Evolutionary conservation across 768 basidiomycete species (phyloP), one percentile per base, ranked within the genome.

Genomic region (Psilocybe cubensis): DNA sequence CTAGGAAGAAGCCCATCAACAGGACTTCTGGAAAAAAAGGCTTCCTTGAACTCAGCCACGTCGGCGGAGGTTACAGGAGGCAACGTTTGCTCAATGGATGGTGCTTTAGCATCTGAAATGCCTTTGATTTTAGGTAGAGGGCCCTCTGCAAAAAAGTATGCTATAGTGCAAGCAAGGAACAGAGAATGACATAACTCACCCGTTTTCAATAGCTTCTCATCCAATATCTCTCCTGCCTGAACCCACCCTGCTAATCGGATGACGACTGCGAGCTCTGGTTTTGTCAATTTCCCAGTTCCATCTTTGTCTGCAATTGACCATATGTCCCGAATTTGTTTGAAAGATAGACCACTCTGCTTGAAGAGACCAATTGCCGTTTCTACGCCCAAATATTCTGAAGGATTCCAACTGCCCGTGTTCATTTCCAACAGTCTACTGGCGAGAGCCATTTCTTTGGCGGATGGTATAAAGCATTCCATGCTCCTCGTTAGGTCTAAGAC

Each of bases 241-340:
- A 55, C 58, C 58, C 58, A 59, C 23, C 58, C 58, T 43, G 50
- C 52, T 4, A 59, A 42, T 14, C 58, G 58, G 20, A 59, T 55
- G n/a, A 54, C 53, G 14, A 59, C 54, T 4, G 48, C 41, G 9
- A 59, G 52, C 31, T 59, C 58, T 29, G 50, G 31, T n/a, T 42
- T 54, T 10, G 47, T 38, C 5, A 59, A 35, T 24, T 35, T 50
- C 23, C 58, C 58, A 11, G 25, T 50, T 1, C 53, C 58, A n/a
- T 54, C 42, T 24, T 31, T 50, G 20, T 59, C 58, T 17, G 58
- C 58, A 24, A 59, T 55, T 5, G 47, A 50, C 58, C 58, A 59
- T 54, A 59, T 59, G 1, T 59, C 58, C 8, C 58, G 53, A 17
- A 59, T 8, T 44, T 59, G 58, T 27, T 44, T 50, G 23, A 44